Evolutionary conservation across 1,284 basidiomycete species (phyloP).

Genomic region (Hymenochaete sp.): DNA sequence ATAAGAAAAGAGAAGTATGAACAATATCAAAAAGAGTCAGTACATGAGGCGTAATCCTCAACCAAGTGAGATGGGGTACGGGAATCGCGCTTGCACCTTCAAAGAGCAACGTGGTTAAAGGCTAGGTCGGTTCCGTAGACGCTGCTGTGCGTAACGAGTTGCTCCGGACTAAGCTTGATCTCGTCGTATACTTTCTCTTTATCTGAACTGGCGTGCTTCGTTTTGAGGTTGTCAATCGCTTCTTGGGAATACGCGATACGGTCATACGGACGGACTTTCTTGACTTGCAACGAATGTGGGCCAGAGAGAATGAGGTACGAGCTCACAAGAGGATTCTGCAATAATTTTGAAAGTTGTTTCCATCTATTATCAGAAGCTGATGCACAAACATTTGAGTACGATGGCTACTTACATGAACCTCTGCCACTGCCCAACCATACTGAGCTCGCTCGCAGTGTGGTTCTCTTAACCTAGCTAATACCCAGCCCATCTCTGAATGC

Average conservation of each 20-base stretch:
- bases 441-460: not conserved
- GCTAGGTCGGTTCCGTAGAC: not conserved
- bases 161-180: not conserved
- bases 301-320: conserved; percentile 11
- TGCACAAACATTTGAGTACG: not conserved
- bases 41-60: too few species aligned
- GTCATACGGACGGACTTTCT: conserved; percentile 10
- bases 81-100: too few species aligned
- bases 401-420: conserved; percentile 5
- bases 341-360: not conserved
- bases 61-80: too few species aligned
- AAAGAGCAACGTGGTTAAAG: too few species aligned
- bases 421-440: conserved; percentile 11
- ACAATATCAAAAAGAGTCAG: too few species aligned
- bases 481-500: conserved; percentile 14
- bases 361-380: not conserved
- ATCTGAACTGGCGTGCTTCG: not conserved
- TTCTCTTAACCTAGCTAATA: conserved; percentile 9
- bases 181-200: conserved; percentile 1
- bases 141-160: conserved; percentile 1
- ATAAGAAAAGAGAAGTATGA: too few species aligned
- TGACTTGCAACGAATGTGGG: conserved; percentile 3
- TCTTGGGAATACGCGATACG: conserved; percentile 8
- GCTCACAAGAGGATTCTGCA: conserved; percentile 4
- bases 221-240: conserved; percentile 4